Evolutionary conservation across 371 early-diverging fungal species (phyloP), one percentile per base, ranked within the genome.

Genomic region (Mortierella sp.): DNA sequence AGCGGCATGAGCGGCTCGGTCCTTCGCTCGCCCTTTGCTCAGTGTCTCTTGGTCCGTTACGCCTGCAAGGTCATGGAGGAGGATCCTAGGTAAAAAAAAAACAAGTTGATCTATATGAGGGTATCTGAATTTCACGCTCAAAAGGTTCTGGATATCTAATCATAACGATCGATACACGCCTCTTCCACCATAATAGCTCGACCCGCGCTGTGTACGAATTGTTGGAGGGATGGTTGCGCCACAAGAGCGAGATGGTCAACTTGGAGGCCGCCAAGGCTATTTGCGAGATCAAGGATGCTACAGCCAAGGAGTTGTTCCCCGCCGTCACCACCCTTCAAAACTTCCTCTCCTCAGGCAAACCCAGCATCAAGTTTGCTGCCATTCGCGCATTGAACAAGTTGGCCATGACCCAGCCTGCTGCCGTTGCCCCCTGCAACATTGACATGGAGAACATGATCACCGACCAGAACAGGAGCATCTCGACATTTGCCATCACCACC

Each of bases 401-500:
- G 48, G 96, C 99, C 6, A 86, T 95, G 87, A 92, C 91, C 31
- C 93, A 96, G 68, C 97, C 99, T 1, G 90, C 92, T 43, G 96
- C 96, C 8, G 98, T 99, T 22, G 91, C 93, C 39, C 95, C 95
- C 5, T 98, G 98, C 90, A 99, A 99, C 85, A 85, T 98, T 74
- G 99, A 98, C 87, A 97, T 99, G 93, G 99, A 99, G 86, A 94
- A 94, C 77, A 88, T 98, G 74, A 97, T 99, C 77, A 96, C 97
- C 16, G 99, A 99, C 87, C 88, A 93, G 66, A 99, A 98, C 91
- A 94, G 99, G 76, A 96, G 97, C 74, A 95, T 99, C 71, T 98
- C 99, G 31, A 99, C 99, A 0, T 97, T 99, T 88, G 99, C 99
- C 40, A 99, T 99, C 87, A 99, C 99, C 3, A 99, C 99, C 13